Conservation (phyloP, 371 early-diverging fungal genomes). For the Saksenaea vasiformis region DNA sequence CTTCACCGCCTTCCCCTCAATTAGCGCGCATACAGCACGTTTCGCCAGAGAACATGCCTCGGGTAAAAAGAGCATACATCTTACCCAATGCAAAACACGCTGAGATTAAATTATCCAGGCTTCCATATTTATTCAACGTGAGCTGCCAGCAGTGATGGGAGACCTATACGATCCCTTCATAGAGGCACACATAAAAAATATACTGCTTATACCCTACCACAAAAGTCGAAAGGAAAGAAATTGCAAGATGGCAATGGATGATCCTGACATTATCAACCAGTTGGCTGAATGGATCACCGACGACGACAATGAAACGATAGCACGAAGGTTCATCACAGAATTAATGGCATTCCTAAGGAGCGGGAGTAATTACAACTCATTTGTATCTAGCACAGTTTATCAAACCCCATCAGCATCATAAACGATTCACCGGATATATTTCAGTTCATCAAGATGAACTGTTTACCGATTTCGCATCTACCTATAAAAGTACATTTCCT, state of each 20-base stretch:
- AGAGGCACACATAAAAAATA: slow-evolving; percentile 28
- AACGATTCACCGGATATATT: too few species aligned
- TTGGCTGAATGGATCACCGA: slow-evolving; percentile 37
- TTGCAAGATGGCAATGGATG: slow-evolving; percentile 23
- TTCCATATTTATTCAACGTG: slow-evolving; percentile 28
- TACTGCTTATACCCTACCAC: slow-evolving; percentile 33
- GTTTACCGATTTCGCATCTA: too few species aligned
- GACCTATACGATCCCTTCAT: slow-evolving; percentile 25
- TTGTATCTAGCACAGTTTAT: slow-evolving; percentile 23
- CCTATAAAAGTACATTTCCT: too few species aligned
- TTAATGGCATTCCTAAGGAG: slow-evolving; percentile 38
- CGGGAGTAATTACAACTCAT: slow-evolving; percentile 35
- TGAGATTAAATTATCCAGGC: neutral
- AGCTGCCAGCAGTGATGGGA: slow-evolving; percentile 32
- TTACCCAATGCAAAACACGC: neutral
- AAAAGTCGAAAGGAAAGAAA: slow-evolving; percentile 4
- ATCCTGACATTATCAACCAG: slow-evolving; percentile 17
- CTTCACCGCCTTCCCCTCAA: slow-evolving; percentile 26
- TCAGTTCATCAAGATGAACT: too few species aligned
- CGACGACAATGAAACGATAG: slow-evolving; percentile 15
- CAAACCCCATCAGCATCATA: neutral
- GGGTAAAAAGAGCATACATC: slow-evolving; percentile 14
- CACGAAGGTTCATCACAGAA: slow-evolving; percentile 27
- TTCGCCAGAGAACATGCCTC: slow-evolving; percentile 40
- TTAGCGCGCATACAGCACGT: slow-evolving; percentile 19